phyloP scores from a whole-genome alignment of 768 basidiomycete genomes.

The Suillus clintonianus region DNA sequence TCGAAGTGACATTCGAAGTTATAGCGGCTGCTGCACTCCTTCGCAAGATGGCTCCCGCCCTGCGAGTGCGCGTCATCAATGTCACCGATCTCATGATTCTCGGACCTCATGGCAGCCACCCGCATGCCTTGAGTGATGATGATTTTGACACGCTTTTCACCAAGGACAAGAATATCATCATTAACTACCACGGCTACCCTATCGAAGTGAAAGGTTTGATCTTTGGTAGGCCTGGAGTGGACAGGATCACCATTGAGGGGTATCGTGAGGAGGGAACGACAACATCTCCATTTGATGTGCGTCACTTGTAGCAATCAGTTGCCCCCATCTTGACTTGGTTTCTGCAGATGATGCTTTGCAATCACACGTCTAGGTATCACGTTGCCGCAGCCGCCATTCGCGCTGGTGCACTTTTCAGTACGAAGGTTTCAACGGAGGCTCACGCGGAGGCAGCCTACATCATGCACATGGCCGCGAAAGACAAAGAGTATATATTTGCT shows the following conservation, averaged over 20 bases:
- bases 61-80: conserved; percentile 86
- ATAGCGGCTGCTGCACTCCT: conserved; percentile 84
- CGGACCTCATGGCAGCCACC: conserved; percentile 65
- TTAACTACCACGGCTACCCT: conserved; percentile 86
- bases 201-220: conserved; percentile 70
- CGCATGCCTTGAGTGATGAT: conserved; percentile 65
- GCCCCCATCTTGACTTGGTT: conserved; percentile 1
- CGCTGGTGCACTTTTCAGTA: conserved; percentile 53
- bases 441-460: conserved; percentile 59
- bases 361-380: conserved; percentile 66
- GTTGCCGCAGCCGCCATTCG: conserved; percentile 64
- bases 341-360: conserved; percentile 73
- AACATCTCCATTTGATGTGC: conserved; percentile 77
- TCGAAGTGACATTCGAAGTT: conserved; percentile 87
- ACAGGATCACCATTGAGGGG: conserved; percentile 58
- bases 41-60: conserved; percentile 62
- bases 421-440: conserved; percentile 54
- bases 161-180: conserved; percentile 62
- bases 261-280: conserved; percentile 79
- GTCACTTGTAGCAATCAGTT: conserved; percentile 18
- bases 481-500: conserved; percentile 59
- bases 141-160: conserved; percentile 77
- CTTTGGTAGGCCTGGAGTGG: conserved; percentile 52
- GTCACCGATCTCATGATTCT: conserved; percentile 90
- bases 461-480: conserved; percentile 61